Base-by-base conservation (phyloP, 2,329 filamentous ascomycete species). In the Talaromyces sp. region DNA sequence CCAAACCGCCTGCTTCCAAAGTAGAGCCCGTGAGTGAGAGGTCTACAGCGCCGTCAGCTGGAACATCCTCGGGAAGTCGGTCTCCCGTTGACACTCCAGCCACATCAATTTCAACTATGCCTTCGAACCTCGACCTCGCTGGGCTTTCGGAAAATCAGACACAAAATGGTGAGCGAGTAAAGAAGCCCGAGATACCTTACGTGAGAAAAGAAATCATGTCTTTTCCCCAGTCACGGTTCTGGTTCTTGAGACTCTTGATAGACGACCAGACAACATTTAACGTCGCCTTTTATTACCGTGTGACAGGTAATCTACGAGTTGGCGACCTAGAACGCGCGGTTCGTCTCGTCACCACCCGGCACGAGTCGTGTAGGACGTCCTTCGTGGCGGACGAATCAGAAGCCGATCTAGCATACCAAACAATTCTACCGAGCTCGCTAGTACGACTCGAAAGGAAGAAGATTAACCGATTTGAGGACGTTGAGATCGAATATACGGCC, bases 201-300 rank as follows among this genome's bases (percentile, higher is more conserved):
- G 49, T 33, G 33, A 66, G 45, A 57, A 57, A 5, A 7, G 37
- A 39, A 22, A 56, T 10, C 19, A 74, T 82, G 47, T 80, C 80
- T 4, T 45, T 45, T 22, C n/a, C 68, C 4, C 81, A 83, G 66
- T 70, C 74, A 0, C 70, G 78, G 0, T 78, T 83, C 67, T 83
- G 78, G 78, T 70, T 73, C 57, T 49, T 71, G 1, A 10, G 14
- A 2, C 60, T 56, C 9, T 68, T 64, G 3, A 41, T 71, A 1
- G 50, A 69, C 0, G 70, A 74, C 35, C 49, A 56, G 2, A 78
- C 73, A 0, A 73, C 74, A 1, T 76, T 72, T 67, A 83, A 83
- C 68, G 67, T 75, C 31, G 70, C 75, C 1, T 67, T 71, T 3
- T 66, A 39, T 2, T 68, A 70, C 62, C 62, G 66, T 1, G 45